A percentile compares a stretch with the other conserved stretches of the same genome.
These are phyloP conservation scores for Boletus tylopilopsis DNA, from an alignment of 768 basidiomycete genomes.

Conservation along the genomic window DNA sequence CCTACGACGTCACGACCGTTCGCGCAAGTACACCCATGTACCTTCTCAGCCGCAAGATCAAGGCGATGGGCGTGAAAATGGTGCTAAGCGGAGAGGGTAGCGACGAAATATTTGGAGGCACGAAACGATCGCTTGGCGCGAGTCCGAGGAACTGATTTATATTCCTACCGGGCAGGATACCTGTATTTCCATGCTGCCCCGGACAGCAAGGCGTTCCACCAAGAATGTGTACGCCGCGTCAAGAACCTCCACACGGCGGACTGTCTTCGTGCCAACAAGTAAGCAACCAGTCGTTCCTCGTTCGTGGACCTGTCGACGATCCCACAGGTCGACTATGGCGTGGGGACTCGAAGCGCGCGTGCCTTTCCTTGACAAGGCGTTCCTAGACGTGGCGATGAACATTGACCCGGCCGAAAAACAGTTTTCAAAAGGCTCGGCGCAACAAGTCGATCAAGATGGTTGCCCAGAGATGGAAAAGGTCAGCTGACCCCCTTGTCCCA, in stretches of 20 bases:
- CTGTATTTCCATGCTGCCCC: constrained; percentile 99
- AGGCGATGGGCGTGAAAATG: constrained; percentile 99
- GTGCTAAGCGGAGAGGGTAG: constrained; percentile 96
- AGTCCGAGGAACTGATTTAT: constrained; percentile 5
- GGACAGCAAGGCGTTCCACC: constrained; percentile 82
- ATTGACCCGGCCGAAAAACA: constrained; percentile 83
- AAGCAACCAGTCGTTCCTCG: constrained; percentile 18
- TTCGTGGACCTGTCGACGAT: constrained; percentile 1
- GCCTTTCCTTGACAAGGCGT: constrained; percentile 96
- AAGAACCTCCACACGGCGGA: constrained; percentile 98
- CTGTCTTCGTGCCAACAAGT: constrained; percentile 98
- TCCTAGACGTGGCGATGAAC: constrained; percentile 93
- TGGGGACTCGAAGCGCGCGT: constrained; percentile 99
- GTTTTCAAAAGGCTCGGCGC: constrained; percentile 77
- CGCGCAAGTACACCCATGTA: constrained; percentile 99
- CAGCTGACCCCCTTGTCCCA: constrained; percentile 1
- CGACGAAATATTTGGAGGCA: constrained; percentile 96
- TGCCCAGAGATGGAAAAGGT: constrained; percentile 96
- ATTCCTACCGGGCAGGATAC: constrained; percentile 61
- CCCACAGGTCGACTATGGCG: constrained; percentile 89
- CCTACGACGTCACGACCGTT: constrained; percentile 98
- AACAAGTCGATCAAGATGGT: constrained; percentile 81
- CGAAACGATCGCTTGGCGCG: constrained; percentile 9
- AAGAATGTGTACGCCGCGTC: constrained; percentile 90
- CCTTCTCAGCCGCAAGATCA: constrained; percentile 95